Evolutionary conservation across 805 yeast genomes (phyloP), one percentile per base, ranked within the genome.

Genomic region (Wickerhamomyces kurtzmanii): DNA sequence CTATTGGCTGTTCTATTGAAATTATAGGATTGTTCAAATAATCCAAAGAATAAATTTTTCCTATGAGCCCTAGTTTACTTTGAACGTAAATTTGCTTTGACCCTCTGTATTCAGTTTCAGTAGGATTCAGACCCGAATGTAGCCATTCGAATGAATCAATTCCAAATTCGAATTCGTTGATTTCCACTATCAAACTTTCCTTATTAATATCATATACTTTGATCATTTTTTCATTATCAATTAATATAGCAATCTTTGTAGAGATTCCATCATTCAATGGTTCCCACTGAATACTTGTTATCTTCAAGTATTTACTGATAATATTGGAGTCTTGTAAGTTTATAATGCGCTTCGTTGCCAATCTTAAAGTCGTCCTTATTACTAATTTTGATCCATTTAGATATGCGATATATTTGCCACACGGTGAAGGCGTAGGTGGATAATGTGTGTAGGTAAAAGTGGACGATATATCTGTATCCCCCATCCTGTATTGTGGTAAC

Each of bases 241-340:
- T 9, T 15, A 39, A 24, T 1, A 39, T 31, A 3, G 38, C 42
- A 8, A 41, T 4, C 19, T 41, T 41, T 12, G 17, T 24, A 3
- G 30, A 21, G 8, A 17, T 26, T 3, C 28, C 30, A 5, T 27
- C 16, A 13, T 8, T 24, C 7, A 12, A 3, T 1, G 40, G 46
- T 17, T 39, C 44, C 43, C 43, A 41, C 6, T 23, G 3, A 3
- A 41, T 20, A 31, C 39, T 42, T 18, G 39, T 26, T 3, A 41
- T 31, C 20, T 32, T 36, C 6, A 30, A 17, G 20, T 29, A 37
- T 6, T 14, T 19, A n/a, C n/a, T n/a, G n/a, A n/a, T n/a, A n/a
- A n/a, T n/a, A 2, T 5, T 12, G 7, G 28, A 11, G n/a, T 11
- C 19, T 2, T 31, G 24, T 3, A 37, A 23, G 4, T 30, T 12